Percentiles rank a stretch among this genome's conserved stretches.
Evolutionary conservation across 2,329 filamentous ascomycete genomes (phyloP).

Genomic region (Colletotrichum camelliae): DNA sequence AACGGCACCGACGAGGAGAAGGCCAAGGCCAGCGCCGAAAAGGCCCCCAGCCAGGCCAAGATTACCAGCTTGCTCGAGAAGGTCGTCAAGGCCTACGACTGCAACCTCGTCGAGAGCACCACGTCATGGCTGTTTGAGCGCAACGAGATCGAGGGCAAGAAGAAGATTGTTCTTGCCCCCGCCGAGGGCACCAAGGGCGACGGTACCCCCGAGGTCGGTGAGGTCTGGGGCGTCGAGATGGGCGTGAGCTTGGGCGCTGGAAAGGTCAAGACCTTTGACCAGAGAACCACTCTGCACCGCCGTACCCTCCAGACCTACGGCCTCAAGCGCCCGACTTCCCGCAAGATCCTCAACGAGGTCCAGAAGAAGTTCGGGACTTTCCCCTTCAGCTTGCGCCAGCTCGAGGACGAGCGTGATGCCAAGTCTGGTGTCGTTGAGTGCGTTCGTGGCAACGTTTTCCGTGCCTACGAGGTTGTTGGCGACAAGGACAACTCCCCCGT

Average conservation of each 20-base stretch:
- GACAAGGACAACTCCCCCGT: constrained; percentile 90
- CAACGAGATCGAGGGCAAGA: constrained; percentile 96
- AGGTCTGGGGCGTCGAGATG: constrained; percentile 98
- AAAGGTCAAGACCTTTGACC: constrained; percentile 91
- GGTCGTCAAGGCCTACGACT: constrained; percentile 88
- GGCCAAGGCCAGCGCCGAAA: constrained; percentile 84
- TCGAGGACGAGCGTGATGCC: constrained; percentile 96
- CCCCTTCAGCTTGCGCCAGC: constrained; percentile 95
- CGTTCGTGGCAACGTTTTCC: constrained; percentile 88
- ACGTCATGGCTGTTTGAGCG: constrained; percentile 96
- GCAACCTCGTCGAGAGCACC: constrained; percentile 95
- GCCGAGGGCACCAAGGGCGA: constrained; percentile 90
- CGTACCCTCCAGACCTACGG: constrained; percentile 91
- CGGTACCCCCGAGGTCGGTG: constrained; percentile 83
- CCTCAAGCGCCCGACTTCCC: constrained; percentile 91
- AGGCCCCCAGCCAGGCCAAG: constrained; percentile 82
- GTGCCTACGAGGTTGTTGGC: constrained; percentile 94
- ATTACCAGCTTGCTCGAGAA: constrained; percentile 91
- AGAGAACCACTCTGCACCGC: constrained; percentile 90
- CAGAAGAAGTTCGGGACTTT: constrained; percentile 98
- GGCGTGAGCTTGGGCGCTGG: constrained; percentile 89
- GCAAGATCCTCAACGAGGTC: constrained; percentile 91
- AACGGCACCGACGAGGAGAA: constrained; percentile 92
- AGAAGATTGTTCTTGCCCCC: constrained; percentile 95
- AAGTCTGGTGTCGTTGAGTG: constrained; percentile 96